Evolutionary conservation across 441 rosid genomes (phyloP).

Genomic region (Mallotus japonicus): DNA sequence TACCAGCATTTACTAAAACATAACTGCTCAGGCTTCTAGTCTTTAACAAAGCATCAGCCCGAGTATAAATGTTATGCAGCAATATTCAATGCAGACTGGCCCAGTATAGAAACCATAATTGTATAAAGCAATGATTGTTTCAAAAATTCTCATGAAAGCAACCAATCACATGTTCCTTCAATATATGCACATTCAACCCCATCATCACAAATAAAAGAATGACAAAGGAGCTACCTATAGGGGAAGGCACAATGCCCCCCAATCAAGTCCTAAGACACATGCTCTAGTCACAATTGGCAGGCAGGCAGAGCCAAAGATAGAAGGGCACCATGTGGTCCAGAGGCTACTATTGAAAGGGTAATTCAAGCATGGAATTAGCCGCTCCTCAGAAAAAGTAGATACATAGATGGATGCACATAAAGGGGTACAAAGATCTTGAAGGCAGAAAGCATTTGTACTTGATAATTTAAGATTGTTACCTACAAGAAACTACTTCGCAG

Average conservation of each 20-base stretch:
- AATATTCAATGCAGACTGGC: neutral
- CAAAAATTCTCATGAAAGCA: neutral
- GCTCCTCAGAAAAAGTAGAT: neutral
- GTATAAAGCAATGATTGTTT: neutral
- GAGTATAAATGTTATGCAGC: neutral
- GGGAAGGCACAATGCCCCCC: neutral
- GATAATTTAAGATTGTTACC: neutral
- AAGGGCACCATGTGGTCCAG: neutral
- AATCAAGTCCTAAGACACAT: neutral
- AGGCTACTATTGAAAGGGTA: neutral
- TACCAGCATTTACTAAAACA: conserved; percentile 6
- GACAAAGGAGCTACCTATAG: neutral
- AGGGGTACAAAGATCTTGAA: neutral
- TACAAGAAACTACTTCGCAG: neutral
- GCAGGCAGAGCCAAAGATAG: neutral
- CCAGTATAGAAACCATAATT: neutral
- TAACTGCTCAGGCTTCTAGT: neutral
- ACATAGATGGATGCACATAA: neutral
- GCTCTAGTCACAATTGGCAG: neutral
- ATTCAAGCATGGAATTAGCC: neutral
- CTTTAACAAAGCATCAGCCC: neutral
- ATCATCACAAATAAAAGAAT: neutral
- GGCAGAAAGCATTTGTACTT: neutral
- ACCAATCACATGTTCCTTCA: neutral
- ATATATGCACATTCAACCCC: neutral